Evolutionary conservation across 257 asterid species (phyloP), one percentile per base, ranked within the genome.

Genomic region (Solanum sparsipilum): DNA sequence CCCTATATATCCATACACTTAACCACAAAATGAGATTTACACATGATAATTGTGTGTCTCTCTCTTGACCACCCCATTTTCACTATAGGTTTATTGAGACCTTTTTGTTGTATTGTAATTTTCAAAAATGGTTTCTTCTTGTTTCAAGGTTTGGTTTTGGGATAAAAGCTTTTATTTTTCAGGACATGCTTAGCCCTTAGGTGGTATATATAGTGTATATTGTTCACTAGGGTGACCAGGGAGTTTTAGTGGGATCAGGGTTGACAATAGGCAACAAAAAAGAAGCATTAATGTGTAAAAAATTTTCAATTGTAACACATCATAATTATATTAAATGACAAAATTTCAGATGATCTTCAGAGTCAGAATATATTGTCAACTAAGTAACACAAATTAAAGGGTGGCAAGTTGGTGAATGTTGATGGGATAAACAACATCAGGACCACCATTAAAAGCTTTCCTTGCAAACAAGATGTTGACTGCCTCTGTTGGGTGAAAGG

Each of bases 401-500:
- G 9, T 74, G 58, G 84, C 84, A 86, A 86, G 88, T 21, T 86
- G 74, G 27, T 86, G 56, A 48, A 73, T 86, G 36, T 86, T 86
- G 38, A 86, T 86, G 73, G 88, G 88, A 73, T 48, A 86, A 72
- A 86, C 88, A 48, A 73, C 36, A 73, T 86, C 88, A 48, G 88
- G 74, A 44, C 88, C 88, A 23, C 88, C 88, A 86, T 23, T 86
- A 63, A 86, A 86, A 86, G 88, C 83, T 78, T 52, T 86, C 58
- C 83, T 88, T 78, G 88, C 92, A 76, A 90, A 75, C 38, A 88
- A 20, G 15, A 90, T 76, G 31, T 92, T 88, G 87, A 89, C 89
- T 48, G 93, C 91, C 58, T 92, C 87, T 7, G 91, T 86, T 44
- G 92, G 94, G 75, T 92, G 93, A 41, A 90, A 93, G 27, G 34